Evolutionary conservation across 805 yeast species (phyloP).

Genomic region (Vanderwaltozyma yarrowii): DNA sequence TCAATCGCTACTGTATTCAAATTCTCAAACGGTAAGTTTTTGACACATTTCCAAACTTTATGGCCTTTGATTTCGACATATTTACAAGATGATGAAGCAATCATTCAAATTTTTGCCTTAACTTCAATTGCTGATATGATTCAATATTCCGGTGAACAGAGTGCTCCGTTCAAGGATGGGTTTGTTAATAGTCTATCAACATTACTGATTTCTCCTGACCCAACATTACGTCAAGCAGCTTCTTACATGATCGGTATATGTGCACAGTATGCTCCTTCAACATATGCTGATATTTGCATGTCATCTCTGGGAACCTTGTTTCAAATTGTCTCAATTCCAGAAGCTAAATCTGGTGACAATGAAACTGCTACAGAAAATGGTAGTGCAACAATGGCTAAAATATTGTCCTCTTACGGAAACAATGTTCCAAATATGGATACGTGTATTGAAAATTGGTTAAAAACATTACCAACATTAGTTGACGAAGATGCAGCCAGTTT

Average conservation of each 20-base stretch:
- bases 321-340: slow-evolving; percentile 64
- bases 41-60: slow-evolving; percentile 54
- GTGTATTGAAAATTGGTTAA: slow-evolving; percentile 67
- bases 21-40: slow-evolving; percentile 44
- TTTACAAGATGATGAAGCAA: slow-evolving; percentile 56
- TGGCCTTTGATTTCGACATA: slow-evolving; percentile 51
- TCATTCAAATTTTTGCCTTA: slow-evolving; percentile 65
- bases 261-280: slow-evolving; percentile 67
- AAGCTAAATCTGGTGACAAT: slow-evolving; percentile 78
- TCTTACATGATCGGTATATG: slow-evolving; percentile 76
- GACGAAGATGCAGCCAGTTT: slow-evolving; percentile 86
- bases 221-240: slow-evolving; percentile 79
- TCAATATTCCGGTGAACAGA: slow-evolving; percentile 65
- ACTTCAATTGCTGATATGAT: slow-evolving; percentile 72
- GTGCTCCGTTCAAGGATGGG: slow-evolving; percentile 52
- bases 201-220: slow-evolving; percentile 52
- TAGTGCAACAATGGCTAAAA: slow-evolving; percentile 72
- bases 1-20: slow-evolving; percentile 63
- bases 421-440: slow-evolving; percentile 51
- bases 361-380: slow-evolving; percentile 81
- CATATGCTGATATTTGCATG: slow-evolving; percentile 52
- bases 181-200: slow-evolving; percentile 58
- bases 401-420: slow-evolving; percentile 55
- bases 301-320: slow-evolving; percentile 68
- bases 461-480: slow-evolving; percentile 67